phyloP scores from a whole-genome alignment of 2,329 filamentous ascomycete genomes.

The Biscogniauxia mediterranea region DNA sequence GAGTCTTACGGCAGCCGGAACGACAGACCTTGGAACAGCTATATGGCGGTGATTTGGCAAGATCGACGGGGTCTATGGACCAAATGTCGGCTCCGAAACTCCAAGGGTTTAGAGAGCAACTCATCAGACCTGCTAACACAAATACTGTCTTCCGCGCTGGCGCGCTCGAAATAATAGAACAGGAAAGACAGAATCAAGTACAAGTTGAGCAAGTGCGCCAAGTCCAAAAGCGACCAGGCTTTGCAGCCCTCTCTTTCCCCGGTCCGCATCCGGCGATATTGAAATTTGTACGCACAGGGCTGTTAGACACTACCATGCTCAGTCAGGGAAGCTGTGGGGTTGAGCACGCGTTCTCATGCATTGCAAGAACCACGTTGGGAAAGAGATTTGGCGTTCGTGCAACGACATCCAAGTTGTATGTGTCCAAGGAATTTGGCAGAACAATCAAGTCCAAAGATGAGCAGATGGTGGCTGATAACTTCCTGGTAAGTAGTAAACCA shows the following conservation, averaged over 20 bases:
- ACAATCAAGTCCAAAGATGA: constrained; percentile 36
- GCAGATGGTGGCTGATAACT: constrained; percentile 30
- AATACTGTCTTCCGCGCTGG: constrained; percentile 43
- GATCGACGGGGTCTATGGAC: constrained; percentile 22
- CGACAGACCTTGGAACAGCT: constrained; percentile 56
- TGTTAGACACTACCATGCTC: constrained; percentile 20
- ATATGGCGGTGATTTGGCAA: constrained; percentile 40
- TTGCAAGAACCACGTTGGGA: constrained; percentile 37
- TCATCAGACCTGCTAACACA: constrained; percentile 9
- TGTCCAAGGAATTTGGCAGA: constrained; percentile 47
- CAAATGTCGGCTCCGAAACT: constrained; percentile 10
- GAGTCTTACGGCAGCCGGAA: constrained; percentile 49
- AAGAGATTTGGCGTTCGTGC: constrained; percentile 30
- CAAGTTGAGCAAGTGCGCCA: constrained; percentile 59
- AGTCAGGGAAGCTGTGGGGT: constrained; percentile 33
- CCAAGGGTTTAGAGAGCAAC: background rate
- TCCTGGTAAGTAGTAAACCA: constrained; percentile 18
- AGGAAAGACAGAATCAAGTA: constrained; percentile 58
- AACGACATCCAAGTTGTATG: constrained; percentile 32
- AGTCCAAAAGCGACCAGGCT: constrained; percentile 45
- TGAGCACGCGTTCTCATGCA: constrained; percentile 41
- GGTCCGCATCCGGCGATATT: constrained; percentile 47
- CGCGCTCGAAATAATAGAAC: constrained; percentile 58
- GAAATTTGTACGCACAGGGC: constrained; percentile 45
- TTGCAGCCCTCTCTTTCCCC: constrained; percentile 40